Evolutionary conservation across 345 rosid species (phyloP).

Genomic region (Eucalyptus guilfoylei): DNA sequence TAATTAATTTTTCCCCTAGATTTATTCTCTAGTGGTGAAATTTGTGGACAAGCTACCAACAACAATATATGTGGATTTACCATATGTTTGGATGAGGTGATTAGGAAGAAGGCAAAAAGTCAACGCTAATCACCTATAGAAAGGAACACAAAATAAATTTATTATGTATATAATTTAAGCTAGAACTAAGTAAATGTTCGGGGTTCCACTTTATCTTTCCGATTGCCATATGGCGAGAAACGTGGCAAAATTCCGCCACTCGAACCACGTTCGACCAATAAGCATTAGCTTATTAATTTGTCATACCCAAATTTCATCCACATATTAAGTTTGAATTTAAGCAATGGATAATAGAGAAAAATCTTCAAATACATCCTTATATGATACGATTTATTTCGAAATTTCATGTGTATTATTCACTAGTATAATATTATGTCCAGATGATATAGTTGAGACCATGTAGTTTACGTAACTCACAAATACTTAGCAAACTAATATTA

Average conservation of each 20-base stretch:
- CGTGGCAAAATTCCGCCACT: background rate
- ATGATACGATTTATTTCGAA: background rate
- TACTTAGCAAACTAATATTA: background rate
- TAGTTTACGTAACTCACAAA: background rate
- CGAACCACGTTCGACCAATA: background rate
- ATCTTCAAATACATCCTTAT: background rate
- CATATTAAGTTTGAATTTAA: background rate
- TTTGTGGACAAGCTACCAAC: too few relatives aligned
- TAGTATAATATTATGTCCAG: too few relatives aligned
- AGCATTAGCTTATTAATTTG: background rate
- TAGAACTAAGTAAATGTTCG: background rate
- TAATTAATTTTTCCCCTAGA: accelerated
- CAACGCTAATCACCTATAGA: background rate
- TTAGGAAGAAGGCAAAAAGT: background rate
- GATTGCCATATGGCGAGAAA: background rate
- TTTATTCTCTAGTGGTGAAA: background rate
- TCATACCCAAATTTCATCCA: background rate
- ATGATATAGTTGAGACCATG: background rate
- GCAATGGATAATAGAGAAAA: background rate
- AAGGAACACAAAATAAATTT: too few relatives aligned
- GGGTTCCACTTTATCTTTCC: background rate
- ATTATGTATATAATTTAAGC: background rate
- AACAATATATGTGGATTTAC: background rate
- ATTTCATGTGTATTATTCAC: background rate
- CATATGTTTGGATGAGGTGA: background rate